Conservation (phyloP, 2,329 filamentous ascomycete genomes). For the Calonectria naviculata region DNA sequence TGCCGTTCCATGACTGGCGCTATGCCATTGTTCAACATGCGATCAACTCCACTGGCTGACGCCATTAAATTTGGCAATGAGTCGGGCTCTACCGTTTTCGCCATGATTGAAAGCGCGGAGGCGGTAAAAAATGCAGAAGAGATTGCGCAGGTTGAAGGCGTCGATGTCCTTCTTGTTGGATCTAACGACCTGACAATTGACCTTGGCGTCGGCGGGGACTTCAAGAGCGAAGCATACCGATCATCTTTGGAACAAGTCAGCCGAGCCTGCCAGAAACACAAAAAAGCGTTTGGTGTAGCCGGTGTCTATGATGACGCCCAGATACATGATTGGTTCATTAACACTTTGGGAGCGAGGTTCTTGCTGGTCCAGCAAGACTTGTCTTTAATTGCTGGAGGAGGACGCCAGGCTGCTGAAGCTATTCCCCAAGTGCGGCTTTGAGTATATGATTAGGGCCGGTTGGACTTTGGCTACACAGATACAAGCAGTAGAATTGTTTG, state of each 20-base stretch:
- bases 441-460: not conserved
- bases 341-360: constrained; percentile 22
- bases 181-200: constrained; percentile 42
- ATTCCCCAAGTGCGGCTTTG: constrained; percentile 15
- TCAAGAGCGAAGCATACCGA: constrained; percentile 16
- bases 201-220: constrained; percentile 23
- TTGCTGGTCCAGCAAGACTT: constrained; percentile 28
- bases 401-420: constrained; percentile 4
- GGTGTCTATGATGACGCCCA: constrained; percentile 24
- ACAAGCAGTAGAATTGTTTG: too few relatives aligned
- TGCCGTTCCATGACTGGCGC: constrained; percentile 39
- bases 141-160: constrained; percentile 44
- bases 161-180: constrained; percentile 46
- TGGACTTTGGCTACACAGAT: too few relatives aligned
- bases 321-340: constrained; percentile 28
- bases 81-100: constrained; percentile 35
- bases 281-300: constrained; percentile 27
- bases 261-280: constrained; percentile 18
- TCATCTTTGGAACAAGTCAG: constrained; percentile 25
- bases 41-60: constrained; percentile 14
- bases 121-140: constrained; percentile 38
- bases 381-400: constrained; percentile 21
- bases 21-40: constrained; percentile 35
- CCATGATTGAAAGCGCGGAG: constrained; percentile 43
- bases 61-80: constrained; percentile 35